Conservation (phyloP, 257 asterid genomes). For the Jasminum sambac region DNA sequence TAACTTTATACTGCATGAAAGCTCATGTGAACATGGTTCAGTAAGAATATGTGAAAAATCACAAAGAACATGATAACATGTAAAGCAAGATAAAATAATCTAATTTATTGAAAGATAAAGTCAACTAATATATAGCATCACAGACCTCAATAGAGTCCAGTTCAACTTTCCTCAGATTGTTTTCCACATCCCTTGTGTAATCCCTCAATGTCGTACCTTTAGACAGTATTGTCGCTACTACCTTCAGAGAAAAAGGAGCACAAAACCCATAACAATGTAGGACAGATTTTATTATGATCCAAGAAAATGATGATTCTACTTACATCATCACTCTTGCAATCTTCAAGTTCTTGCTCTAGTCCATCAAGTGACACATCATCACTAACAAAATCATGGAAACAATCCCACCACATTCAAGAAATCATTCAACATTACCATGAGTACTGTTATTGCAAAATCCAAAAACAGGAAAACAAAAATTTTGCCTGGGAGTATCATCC, state of each 20-base stretch:
- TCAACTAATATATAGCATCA: constrained; percentile 21
- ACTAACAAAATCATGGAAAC: constrained; percentile 34
- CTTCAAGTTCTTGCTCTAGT: constrained; percentile 87
- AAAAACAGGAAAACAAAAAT: neutral
- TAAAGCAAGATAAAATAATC: constrained; percentile 12
- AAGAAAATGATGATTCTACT: constrained; percentile 23
- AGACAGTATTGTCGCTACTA: constrained; percentile 84
- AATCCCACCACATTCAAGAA: neutral
- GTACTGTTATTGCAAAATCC: constrained; percentile 6
- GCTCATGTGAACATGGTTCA: neutral
- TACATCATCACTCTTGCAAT: constrained; percentile 91
- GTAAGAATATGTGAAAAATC: neutral
- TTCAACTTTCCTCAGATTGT: constrained; percentile 80
- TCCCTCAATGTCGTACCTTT: constrained; percentile 85
- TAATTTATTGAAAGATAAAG: constrained; percentile 15
- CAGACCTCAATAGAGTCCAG: constrained; percentile 92
- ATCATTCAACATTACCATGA: neutral
- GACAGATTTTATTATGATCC: constrained; percentile 10
- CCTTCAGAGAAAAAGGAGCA: constrained; percentile 45
- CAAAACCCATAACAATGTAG: constrained; percentile 12
- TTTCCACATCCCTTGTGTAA: constrained; percentile 90
- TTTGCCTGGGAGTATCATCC: constrained; percentile 70
- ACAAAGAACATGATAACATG: constrained; percentile 19
- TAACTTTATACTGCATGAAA: too few species aligned
- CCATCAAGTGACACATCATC: constrained; percentile 92